Base-by-base conservation (phyloP, 2,329 filamentous ascomycete species). In the Penicillium hesseltinei region DNA sequence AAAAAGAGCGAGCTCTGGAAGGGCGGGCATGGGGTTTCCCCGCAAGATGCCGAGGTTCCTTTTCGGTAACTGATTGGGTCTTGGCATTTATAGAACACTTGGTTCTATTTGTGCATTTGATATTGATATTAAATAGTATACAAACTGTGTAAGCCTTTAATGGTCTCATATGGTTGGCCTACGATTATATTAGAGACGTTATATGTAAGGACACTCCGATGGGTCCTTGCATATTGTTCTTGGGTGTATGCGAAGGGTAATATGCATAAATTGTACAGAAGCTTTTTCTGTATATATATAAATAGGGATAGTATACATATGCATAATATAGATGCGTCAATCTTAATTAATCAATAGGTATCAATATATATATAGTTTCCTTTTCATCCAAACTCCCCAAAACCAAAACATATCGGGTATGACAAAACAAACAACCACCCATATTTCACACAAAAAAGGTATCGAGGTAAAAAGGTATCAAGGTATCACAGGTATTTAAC, bases 41-140 rank as follows among this genome's bases (percentile, higher is more conserved):
- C 64, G 62, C 61, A 50, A 58, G 47, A 59, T 64, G 61, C 64
- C 64, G 64, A 66, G 64, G 64, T 61, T 48, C 45, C 43, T 57
- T 48, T 54, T 62, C 62, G 61, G 57, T 66, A 61, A 58, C 44
- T 44, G 6, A 40, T 4, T 7, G 31, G 13, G 38, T 27, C 51
- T 57, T 54, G 55, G 55, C 49, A 29, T 38, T 17, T 39, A 51
- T 51, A 21, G 35, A 40, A 17, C 4, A 15, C 4, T 5, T 5
- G 19, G 6, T 46, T 23, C 8, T 23, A 17, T 31, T 33, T 10
- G 19, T 17, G 10, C 13, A 46, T 33, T 21, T 23, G 19, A 47
- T 33, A 15, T 21, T 39, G n/a, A 46, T 39, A 29, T 15, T 15
- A 9, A 21, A 13, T 45, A 13, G 38, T 23, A n/a, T 36, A 15